Base-by-base conservation (phyloP, 306 rosid species). In the Lithocarpus polystachyus region DNA sequence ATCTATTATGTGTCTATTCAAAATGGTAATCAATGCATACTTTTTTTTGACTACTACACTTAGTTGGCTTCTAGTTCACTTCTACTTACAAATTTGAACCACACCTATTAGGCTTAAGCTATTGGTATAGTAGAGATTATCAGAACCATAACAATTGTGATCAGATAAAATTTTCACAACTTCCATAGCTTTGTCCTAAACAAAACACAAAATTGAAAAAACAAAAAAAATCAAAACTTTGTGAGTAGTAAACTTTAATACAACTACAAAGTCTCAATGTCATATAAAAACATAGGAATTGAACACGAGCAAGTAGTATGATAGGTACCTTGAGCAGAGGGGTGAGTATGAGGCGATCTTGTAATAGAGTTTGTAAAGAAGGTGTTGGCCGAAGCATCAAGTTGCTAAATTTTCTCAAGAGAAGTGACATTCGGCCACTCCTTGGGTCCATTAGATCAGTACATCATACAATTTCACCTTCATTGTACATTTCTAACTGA, bases 401-500 rank as follows among this genome's bases (percentile, higher is more conserved):
- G 72, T 53, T 77, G 73, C 88, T 82, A 5, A 89, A 71, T 80
- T 82, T 91, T 43, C 79, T 64, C 67, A 89, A 77, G 74, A 92
- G 67, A 29, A 77, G 89, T 65, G 86, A 85, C 72, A 91, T 59
- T 65, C 89, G 87, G 12, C 92, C 90, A 51, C 81, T 78, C 0
- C 83, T 79, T 23, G 95, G 97, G 65, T 91, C 89, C 74, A 57
- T 76, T 75, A 92, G 84, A 75, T 91, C 95, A 71, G 37, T 72
- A 18, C 73, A 59, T 62, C 87, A 84, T 13, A 90, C 77, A 71
- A 92, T 78, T 75, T 89, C 89, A 76, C 97, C 97, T 83, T 91
- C 95, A 72, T 75, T 79, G 77, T 85, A 86, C 99, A 94, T 94
- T 45, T 81, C 82, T 81, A 62, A 81, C 98, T 92, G 93, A 81